Evolutionary conservation across 2,329 filamentous ascomycete genomes (phyloP).

Genomic region (Xylariomycetidae sp.): DNA sequence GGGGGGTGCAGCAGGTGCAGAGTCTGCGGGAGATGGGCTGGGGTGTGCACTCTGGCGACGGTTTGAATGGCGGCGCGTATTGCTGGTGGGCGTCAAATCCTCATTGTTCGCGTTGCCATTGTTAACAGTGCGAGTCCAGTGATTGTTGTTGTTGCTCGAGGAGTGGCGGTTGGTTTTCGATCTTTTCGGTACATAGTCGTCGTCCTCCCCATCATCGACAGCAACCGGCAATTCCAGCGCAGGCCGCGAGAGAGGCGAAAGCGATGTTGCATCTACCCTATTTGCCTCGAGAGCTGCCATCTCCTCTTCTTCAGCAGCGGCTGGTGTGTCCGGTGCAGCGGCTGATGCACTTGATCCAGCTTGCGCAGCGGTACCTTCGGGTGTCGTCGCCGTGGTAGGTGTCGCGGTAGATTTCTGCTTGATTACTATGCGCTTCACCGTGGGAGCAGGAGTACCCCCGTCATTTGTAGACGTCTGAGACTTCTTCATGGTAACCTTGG

Average conservation of each 20-base stretch:
- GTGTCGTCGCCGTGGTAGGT: constrained; percentile 20
- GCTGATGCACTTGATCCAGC: constrained; percentile 14
- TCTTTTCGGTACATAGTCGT: constrained; percentile 39
- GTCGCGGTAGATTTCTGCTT: constrained; percentile 29
- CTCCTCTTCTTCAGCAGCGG: no score
- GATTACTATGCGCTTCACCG: constrained; percentile 25
- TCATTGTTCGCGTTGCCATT: no score
- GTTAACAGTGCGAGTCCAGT: no score
- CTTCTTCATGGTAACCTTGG: constrained; percentile 57
- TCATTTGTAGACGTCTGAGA: constrained; percentile 32
- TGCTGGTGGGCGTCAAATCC: constrained; percentile 9
- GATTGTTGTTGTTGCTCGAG: constrained; percentile 6
- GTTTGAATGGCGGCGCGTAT: constrained; percentile 21
- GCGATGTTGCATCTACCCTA: constrained; percentile 8
- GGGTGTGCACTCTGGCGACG: constrained; percentile 20
- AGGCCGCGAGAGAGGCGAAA: constrained; percentile 18
- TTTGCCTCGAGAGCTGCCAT: no score
- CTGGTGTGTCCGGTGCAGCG: constrained; percentile 13
- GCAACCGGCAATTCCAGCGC: constrained; percentile 12
- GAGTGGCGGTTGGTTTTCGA: constrained; percentile 19
- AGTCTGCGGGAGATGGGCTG: constrained; percentile 16
- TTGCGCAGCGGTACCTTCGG: constrained; percentile 18
- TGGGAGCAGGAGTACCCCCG: no score
- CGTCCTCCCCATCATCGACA: constrained; percentile 34
- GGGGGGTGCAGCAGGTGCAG: constrained; percentile 2